phyloP scores from a whole-genome alignment of 2,329 filamentous ascomycete species.

The Trichoderma guizhouense region DNA sequence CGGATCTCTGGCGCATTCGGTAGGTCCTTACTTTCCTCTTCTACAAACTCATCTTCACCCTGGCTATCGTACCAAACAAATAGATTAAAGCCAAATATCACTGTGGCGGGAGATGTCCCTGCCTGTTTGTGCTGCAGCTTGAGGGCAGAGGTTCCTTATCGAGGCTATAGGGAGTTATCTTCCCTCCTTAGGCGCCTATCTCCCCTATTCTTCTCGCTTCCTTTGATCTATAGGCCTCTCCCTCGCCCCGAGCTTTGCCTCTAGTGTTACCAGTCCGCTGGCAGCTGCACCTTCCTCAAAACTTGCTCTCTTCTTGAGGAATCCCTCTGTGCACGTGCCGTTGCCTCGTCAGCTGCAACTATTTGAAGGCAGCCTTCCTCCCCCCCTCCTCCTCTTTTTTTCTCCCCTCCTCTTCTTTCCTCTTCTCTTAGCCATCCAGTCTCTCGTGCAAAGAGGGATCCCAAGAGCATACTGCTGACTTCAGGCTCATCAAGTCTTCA shows the following conservation, averaged over 20 bases:
- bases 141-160: neutral
- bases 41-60: no score
- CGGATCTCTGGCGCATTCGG: no score
- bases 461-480: neutral
- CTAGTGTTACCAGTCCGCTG: neutral
- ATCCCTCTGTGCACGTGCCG: neutral
- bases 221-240: neutral
- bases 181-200: neutral
- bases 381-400: slow-evolving; percentile 1
- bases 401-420: neutral
- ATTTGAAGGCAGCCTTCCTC: neutral
- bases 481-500: neutral
- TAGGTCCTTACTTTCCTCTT: no score
- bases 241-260: neutral
- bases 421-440: neutral
- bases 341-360: slow-evolving; percentile 25
- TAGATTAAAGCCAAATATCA: no score
- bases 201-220: neutral
- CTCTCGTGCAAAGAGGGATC: neutral
- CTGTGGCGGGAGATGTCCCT: no score
- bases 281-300: neutral
- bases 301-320: neutral
- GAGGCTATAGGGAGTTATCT: neutral
- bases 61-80: no score
- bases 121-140: neutral